These are phyloP conservation scores for Peronospora destructor DNA, from an alignment of 352 stramenopile species.

Conservation along the genomic window DNA sequence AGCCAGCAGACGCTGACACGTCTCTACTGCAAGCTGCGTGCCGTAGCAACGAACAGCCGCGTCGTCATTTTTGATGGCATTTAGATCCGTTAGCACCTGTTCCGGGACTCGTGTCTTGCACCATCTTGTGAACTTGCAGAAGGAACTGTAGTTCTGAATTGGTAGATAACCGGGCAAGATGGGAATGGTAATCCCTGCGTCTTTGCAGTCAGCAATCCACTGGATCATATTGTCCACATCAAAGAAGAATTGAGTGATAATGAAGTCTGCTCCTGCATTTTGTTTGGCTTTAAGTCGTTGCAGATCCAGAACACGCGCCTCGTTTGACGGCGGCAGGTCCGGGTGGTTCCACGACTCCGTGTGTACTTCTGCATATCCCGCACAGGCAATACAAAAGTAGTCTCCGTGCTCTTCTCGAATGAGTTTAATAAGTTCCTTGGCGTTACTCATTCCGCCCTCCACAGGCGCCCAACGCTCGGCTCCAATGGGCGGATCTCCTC, in stretches of 20 bases:
- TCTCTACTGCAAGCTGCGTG: conserved; percentile 90
- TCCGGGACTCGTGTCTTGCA: conserved; percentile 94
- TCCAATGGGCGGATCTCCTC: conserved; percentile 92
- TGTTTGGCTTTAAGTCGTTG: conserved; percentile 95
- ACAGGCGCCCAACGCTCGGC: conserved; percentile 79
- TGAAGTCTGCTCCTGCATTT: conserved; percentile 96
- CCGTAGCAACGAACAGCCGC: conserved; percentile 91
- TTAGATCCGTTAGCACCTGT: conserved; percentile 64
- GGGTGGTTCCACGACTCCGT: conserved; percentile 82
- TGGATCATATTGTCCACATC: conserved; percentile 93
- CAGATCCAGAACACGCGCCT: conserved; percentile 87
- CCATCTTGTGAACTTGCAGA: conserved; percentile 97
- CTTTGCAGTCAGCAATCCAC: conserved; percentile 92
- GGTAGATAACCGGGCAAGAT: conserved; percentile 92
- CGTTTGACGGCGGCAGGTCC: conserved; percentile 68
- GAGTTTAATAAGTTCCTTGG: conserved; percentile 94
- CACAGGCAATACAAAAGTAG: conserved; percentile 95
- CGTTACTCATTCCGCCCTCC: conserved; percentile 89
- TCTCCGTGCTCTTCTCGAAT: conserved; percentile 94
- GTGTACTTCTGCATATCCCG: conserved; percentile 94
- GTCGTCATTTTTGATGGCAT: conserved; percentile 91
- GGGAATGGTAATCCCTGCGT: conserved; percentile 90
- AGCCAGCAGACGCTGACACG: conserved; percentile 87
- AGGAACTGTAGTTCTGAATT: conserved; percentile 92
- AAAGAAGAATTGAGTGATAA: conserved; percentile 99